These are phyloP conservation scores for Biscogniauxia mediterranea DNA, from an alignment of 2,329 filamentous ascomycete species.

Conservation along the genomic window DNA sequence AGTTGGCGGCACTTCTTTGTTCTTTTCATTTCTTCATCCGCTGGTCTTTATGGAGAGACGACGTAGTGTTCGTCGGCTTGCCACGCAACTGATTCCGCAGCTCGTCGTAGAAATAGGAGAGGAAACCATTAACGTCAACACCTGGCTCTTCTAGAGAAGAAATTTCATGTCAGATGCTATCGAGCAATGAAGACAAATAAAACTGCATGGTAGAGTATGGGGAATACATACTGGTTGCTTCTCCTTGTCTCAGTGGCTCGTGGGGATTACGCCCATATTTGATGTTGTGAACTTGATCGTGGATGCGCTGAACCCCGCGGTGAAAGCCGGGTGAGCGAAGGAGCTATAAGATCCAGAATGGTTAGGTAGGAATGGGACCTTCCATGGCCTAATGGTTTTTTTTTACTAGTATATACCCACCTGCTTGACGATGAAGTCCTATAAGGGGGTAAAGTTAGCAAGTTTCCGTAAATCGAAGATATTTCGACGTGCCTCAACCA, in stretches of 20 bases:
- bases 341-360: background rate
- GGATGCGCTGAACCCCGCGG: conserved; percentile 4
- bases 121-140: conserved; percentile 3
- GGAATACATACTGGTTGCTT: conserved; percentile 2
- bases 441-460: background rate
- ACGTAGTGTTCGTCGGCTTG: background rate
- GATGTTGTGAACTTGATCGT: background rate
- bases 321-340: conserved; percentile 4
- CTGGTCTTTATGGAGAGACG: background rate
- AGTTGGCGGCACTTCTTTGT: conserved; percentile 27
- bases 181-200: background rate
- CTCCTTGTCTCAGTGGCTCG: conserved; percentile 4
- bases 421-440: background rate
- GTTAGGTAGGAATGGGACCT: background rate
- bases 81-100: background rate
- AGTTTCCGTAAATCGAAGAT: background rate
- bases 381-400: background rate
- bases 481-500: background rate
- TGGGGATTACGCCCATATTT: conserved; percentile 3
- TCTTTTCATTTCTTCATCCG: background rate
- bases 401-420: background rate
- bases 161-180: background rate
- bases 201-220: background rate
- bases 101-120: background rate
- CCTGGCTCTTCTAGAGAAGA: background rate